Evolutionary conservation across 169 alveolate species (phyloP).

Genomic region (Fabrea salina): DNA sequence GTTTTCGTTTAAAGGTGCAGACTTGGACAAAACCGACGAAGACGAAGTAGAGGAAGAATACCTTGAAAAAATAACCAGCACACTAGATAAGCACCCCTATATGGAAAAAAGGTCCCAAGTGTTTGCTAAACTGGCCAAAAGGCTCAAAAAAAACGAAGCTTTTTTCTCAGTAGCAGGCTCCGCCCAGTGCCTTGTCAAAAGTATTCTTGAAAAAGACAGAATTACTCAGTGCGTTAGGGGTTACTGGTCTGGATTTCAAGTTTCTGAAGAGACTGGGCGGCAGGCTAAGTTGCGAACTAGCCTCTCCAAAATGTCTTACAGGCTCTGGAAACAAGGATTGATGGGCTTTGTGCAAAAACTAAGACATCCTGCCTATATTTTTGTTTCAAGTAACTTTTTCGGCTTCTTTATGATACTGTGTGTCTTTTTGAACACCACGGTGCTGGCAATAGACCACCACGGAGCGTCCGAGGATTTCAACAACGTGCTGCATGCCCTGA

Average conservation of each 20-base stretch:
- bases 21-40: too few relatives aligned
- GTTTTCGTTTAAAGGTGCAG: too few relatives aligned
- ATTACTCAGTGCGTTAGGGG: not conserved
- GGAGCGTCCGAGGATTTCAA: not conserved
- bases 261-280: not conserved
- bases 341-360: not conserved
- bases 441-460: not conserved
- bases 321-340: not conserved
- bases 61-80: too few relatives aligned
- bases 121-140: not conserved
- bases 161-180: not conserved
- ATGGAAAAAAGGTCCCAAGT: too few relatives aligned
- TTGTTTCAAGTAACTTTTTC: not conserved
- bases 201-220: not conserved
- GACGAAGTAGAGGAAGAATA: too few relatives aligned
- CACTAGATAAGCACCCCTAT: too few relatives aligned
- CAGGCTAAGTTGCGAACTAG: not conserved
- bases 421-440: conserved; percentile 18
- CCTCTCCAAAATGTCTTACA: not conserved
- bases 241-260: conserved; percentile 15
- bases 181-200: not conserved
- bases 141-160: not conserved
- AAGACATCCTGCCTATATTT: not conserved
- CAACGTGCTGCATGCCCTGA: not conserved
- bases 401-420: not conserved